A percentile compares a stretch with the other conserved stretches of the same genome.
phyloP scores from a whole-genome alignment of 768 basidiomycete species.

The Hericium alpestre region DNA sequence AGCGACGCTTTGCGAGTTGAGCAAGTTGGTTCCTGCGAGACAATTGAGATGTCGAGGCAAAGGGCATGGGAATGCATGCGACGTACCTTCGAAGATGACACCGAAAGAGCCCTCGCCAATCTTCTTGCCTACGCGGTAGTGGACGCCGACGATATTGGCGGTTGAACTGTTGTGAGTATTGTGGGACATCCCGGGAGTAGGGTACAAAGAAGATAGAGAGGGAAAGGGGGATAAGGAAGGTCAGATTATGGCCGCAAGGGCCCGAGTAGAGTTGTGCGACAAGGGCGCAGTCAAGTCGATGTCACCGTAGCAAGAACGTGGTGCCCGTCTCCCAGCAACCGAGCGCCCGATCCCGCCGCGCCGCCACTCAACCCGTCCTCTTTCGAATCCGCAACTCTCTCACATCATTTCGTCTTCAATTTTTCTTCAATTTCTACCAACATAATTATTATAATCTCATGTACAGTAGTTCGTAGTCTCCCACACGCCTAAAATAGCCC shows the following conservation, averaged over 20 bases:
- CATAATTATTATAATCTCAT: no score
- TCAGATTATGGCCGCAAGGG: neutral
- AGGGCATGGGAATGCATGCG: slow-evolving; percentile 1
- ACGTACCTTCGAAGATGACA: slow-evolving; percentile 82
- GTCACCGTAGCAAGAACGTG: neutral
- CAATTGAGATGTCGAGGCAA: neutral
- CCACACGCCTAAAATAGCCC: no score
- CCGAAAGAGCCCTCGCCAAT: slow-evolving; percentile 99
- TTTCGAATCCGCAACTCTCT: no score
- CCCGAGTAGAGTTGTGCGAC: slow-evolving; percentile 5
- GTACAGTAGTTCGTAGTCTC: no score
- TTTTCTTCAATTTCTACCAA: no score
- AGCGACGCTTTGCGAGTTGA: slow-evolving; percentile 97
- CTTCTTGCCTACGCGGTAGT: slow-evolving; percentile 97
- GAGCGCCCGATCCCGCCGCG: no score
- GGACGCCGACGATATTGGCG: slow-evolving; percentile 83
- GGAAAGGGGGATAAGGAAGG: slow-evolving; percentile 8
- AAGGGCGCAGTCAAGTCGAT: neutral
- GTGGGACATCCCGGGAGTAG: slow-evolving; percentile 17
- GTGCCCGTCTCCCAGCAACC: no score
- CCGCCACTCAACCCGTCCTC: no score
- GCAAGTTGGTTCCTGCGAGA: slow-evolving; percentile 78
- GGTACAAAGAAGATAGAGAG: neutral
- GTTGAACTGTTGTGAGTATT: slow-evolving; percentile 45
- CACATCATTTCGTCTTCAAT: no score